A percentile compares a stretch with the other conserved stretches of the same genome.
Conservation (phyloP, 331 rosid genomes). For the Spiraea crenata region DNA sequence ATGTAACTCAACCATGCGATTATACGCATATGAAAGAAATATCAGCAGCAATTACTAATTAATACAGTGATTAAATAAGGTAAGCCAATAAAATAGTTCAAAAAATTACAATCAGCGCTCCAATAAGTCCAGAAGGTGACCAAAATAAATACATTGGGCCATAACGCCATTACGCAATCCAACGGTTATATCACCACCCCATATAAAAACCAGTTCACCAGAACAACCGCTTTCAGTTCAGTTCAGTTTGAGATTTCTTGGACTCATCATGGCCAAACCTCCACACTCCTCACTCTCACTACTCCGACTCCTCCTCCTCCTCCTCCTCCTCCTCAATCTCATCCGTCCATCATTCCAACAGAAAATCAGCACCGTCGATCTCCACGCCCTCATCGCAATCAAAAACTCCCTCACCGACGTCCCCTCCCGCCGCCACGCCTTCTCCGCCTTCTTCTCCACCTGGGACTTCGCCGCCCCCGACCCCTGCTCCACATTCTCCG, state of each 20-base stretch:
- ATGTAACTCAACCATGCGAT: no score
- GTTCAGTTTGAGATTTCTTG: no score
- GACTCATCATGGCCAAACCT: neutral
- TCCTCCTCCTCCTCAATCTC: neutral
- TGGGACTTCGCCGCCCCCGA: constrained; percentile 64
- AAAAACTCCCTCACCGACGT: constrained; percentile 54
- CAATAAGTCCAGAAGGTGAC: neutral
- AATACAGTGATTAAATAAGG: no score
- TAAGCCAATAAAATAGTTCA: neutral
- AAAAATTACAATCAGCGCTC: neutral
- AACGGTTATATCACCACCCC: neutral
- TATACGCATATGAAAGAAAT: no score
- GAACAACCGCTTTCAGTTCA: no score
- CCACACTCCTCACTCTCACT: neutral
- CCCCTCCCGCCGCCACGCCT: constrained; percentile 27
- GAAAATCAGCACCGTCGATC: constrained; percentile 36
- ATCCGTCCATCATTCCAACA: constrained; percentile 20
- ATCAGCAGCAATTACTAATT: no score
- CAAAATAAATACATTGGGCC: neutral
- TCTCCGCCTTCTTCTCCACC: constrained; percentile 54
- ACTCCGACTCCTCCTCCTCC: neutral
- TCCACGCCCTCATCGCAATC: constrained; percentile 48
- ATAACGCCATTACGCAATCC: neutral
- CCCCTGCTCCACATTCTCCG: constrained; percentile 77
- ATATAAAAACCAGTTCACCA: neutral